Conservation (phyloP, 1,284 basidiomycete species). For the Boletus hoseneyae region DNA sequence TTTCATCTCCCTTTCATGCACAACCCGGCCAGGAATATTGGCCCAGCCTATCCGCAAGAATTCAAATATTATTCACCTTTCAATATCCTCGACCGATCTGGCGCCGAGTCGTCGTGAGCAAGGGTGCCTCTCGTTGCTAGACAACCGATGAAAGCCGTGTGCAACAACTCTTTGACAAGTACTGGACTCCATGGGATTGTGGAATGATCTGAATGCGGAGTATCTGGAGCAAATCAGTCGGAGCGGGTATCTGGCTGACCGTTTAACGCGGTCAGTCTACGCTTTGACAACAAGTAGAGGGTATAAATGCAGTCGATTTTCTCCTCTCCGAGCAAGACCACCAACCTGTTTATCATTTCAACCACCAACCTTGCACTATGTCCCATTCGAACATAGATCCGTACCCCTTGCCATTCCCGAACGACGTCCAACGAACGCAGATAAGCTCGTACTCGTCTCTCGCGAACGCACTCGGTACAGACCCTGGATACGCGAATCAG, state of each 20-base stretch:
- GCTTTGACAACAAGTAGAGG: slow-evolving; percentile 19
- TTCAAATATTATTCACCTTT: neutral
- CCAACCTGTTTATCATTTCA: neutral
- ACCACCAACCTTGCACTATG: slow-evolving; percentile 5
- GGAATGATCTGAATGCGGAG: slow-evolving; percentile 5
- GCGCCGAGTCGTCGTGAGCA: neutral
- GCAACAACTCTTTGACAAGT: neutral
- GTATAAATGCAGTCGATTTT: slow-evolving; percentile 21
- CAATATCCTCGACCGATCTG: neutral
- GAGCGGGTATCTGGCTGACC: slow-evolving; percentile 4
- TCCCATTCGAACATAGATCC: slow-evolving; percentile 6
- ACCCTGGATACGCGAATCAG: slow-evolving; percentile 7
- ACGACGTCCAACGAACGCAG: slow-evolving; percentile 13
- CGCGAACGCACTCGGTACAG: slow-evolving; percentile 19
- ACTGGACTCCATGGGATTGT: neutral
- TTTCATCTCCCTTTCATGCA: slow-evolving; percentile 12
- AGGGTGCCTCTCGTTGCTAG: slow-evolving; percentile 8
- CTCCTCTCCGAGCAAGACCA: neutral
- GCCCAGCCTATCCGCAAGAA: neutral
- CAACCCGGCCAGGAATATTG: neutral
- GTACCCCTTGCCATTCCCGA: slow-evolving; percentile 26
- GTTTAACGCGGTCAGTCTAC: slow-evolving; percentile 1
- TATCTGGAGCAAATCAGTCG: neutral
- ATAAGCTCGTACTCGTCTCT: slow-evolving; percentile 27
- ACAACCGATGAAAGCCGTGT: neutral